Evolutionary conservation across 352 stramenopile genomes (phyloP).

Genomic region (Phytophthora sp.): DNA sequence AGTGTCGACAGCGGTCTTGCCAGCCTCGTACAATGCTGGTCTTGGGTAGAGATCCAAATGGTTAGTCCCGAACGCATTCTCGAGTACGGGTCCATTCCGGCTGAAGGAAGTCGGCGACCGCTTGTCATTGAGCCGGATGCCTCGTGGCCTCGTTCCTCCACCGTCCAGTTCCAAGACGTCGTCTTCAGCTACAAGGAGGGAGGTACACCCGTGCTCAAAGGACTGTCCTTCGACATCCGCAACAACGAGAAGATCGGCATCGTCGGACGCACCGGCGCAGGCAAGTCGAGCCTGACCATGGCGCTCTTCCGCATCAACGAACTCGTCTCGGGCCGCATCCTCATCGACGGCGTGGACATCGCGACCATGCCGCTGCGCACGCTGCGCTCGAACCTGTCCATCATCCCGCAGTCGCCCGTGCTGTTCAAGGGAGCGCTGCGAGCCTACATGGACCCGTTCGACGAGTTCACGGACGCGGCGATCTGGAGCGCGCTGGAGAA

Average conservation of each 20-base stretch:
- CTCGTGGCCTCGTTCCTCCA: constrained; percentile 75
- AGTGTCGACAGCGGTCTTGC: constrained; percentile 84
- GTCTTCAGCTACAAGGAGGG: constrained; percentile 17
- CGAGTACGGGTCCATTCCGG: constrained; percentile 43
- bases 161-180: constrained; percentile 65
- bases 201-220: constrained; percentile 30
- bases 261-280: constrained; percentile 83
- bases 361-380: constrained; percentile 26
- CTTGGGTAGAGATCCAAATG: constrained; percentile 47
- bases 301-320: constrained; percentile 89
- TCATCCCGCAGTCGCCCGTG: constrained; percentile 77
- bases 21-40: constrained; percentile 48
- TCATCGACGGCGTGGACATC: constrained; percentile 50
- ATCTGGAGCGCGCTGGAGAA: constrained; percentile 75
- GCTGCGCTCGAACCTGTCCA: constrained; percentile 34
- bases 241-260: constrained; percentile 68
- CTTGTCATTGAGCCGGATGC: constrained; percentile 28
- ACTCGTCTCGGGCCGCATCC: constrained; percentile 43
- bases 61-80: constrained; percentile 49
- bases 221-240: constrained; percentile 55
- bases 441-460: constrained; percentile 90
- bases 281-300: constrained; percentile 84
- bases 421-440: constrained; percentile 88
- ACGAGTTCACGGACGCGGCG: constrained; percentile 72
- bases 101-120: constrained; percentile 23